Evolutionary conservation across 352 stramenopile genomes (phyloP).

Genomic region (Phytophthora boehmeriae): DNA sequence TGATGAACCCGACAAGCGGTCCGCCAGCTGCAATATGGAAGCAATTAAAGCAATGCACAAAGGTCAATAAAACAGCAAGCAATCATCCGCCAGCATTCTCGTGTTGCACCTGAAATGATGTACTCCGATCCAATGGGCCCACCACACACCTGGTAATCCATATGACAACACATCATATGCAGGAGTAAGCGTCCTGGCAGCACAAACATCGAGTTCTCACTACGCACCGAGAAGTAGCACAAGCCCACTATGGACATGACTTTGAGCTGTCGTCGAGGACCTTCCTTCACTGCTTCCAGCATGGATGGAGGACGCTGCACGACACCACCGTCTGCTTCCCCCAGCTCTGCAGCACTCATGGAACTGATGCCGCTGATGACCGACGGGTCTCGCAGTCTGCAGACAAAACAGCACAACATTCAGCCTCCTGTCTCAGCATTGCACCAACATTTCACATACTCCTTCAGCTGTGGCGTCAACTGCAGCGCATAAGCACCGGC

Average conservation of each 20-base stretch:
- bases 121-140: slow-evolving; percentile 52
- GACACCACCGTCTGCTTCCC: slow-evolving; percentile 20
- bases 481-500: slow-evolving; percentile 28
- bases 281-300: slow-evolving; percentile 49
- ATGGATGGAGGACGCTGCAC: slow-evolving; percentile 20
- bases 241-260: slow-evolving; percentile 61
- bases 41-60: not conserved
- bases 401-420: slow-evolving; percentile 5
- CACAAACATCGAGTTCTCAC: slow-evolving; percentile 74
- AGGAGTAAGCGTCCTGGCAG: slow-evolving; percentile 24
- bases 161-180: not conserved
- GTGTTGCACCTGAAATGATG: slow-evolving; percentile 40
- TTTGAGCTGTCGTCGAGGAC: slow-evolving; percentile 52
- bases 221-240: slow-evolving; percentile 58
- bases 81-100: not conserved
- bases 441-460: slow-evolving; percentile 8
- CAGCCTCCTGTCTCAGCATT: not conserved
- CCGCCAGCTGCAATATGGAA: slow-evolving; percentile 36
- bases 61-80: not conserved
- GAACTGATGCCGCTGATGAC: slow-evolving; percentile 24
- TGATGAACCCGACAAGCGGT: slow-evolving; percentile 81
- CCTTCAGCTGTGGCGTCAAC: slow-evolving; percentile 31
- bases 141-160: slow-evolving; percentile 29
- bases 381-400: slow-evolving; percentile 24
- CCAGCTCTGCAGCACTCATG: slow-evolving; percentile 37